Conservation (phyloP, 108 stramenopile species). For the Nitzschia inconspicua region DNA sequence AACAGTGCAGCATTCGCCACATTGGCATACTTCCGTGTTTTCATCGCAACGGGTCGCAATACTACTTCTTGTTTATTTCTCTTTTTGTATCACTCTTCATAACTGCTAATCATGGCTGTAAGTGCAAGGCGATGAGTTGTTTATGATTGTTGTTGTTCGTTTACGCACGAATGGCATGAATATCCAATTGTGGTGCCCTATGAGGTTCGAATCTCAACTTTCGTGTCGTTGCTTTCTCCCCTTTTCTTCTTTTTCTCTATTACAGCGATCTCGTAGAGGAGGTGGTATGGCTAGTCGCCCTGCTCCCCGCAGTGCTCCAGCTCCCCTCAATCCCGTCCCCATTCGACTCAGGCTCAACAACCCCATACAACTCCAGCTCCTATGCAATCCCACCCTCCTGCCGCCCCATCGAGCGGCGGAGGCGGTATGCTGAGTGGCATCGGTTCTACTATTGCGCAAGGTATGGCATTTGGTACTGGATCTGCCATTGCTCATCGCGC, state of each 20-base stretch:
- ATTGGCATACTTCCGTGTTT: no score
- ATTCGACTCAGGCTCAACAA: no score
- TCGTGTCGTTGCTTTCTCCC: not conserved
- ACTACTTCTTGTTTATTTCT: no score
- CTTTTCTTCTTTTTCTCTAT: not conserved
- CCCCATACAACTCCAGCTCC: constrained; percentile 55
- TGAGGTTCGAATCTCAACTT: no score
- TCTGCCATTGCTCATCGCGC: constrained; percentile 94
- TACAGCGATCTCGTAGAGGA: constrained; percentile 32
- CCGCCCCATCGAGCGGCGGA: constrained; percentile 37
- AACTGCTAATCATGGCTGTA: no score
- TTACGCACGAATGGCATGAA: no score
- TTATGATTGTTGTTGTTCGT: no score
- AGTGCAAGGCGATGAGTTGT: no score
- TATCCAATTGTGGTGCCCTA: no score
- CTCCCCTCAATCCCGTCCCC: not conserved
- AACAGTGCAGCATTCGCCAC: no score
- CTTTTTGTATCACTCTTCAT: no score
- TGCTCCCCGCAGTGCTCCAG: not conserved
- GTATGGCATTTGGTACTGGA: constrained; percentile 97
- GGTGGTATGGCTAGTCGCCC: constrained; percentile 22
- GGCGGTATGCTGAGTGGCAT: constrained; percentile 96
- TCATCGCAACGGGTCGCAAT: no score
- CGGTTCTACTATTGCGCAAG: constrained; percentile 94
- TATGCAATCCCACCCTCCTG: constrained; percentile 32